Evolutionary conservation across 768 basidiomycete genomes (phyloP), one percentile per base, ranked within the genome.

Genomic region (Gelatoporia subvermispora): DNA sequence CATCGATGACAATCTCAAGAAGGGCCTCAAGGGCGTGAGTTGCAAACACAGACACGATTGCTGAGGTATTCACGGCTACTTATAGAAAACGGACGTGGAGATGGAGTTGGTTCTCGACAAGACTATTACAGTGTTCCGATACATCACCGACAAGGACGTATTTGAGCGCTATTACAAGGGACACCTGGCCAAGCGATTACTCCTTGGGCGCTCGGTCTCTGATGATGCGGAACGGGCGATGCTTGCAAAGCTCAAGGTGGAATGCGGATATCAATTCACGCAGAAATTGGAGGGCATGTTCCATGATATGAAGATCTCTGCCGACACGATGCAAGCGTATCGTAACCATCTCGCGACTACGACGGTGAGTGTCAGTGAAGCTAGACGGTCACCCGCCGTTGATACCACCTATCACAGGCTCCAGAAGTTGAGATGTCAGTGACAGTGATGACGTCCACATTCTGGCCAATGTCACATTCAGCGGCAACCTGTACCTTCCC

Each of bases 241-340:
- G 93, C 78, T 99, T 1, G 85, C 92, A 40, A 97, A 96, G 68
- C 82, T 99, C 60, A 97, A 97, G 70, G 78, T 95, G 21, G 95
- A 98, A 69, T 94, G 89, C 60, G 95, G 95, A 7, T 86, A 85
- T 58, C 92, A 95, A 62, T 99, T 98, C 67, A 98, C 96, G 1
- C 92, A 95, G 68, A 94, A 94, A 65, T 73, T 98, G 60, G 94
- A 99, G 66, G 94, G 94, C 49, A 99, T 99, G 95, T 96, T 99
- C 79, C 78, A 91, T 55, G 95, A 98, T 62, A 93, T 99, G 83
- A 89, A 83, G 59, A 65, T 94, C 23, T 95, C 92, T 4, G 67
- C 72, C 17, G 96, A 99, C 48, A 83, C 82, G 15, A 88, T 87
- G 76, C 72, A 77, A 31, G 80, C 78, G 4, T 99, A 93, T 64